Conservation (phyloP, 202 grass and related monocot genomes). For the Carex arenaria region DNA sequence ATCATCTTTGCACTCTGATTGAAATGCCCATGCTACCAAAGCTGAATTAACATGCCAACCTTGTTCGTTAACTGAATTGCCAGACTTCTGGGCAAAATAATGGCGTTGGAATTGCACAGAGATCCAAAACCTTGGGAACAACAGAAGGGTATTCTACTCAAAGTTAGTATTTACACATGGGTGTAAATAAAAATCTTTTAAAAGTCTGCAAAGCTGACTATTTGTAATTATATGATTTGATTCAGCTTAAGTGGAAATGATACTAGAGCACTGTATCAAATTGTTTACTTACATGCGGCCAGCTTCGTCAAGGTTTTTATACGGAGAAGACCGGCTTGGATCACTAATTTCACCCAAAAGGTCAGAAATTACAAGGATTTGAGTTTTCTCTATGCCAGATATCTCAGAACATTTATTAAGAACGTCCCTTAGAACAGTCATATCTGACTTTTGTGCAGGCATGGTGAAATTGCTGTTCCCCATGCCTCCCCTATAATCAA, state of each 20-base stretch:
- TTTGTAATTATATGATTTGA: background rate
- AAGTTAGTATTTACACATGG: background rate
- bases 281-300: slow-evolving; percentile 58
- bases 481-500: slow-evolving; percentile 32
- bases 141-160: slow-evolving; percentile 30
- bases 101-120: slow-evolving; percentile 65
- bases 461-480: slow-evolving; percentile 26
- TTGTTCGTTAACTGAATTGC: slow-evolving; percentile 34
- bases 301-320: slow-evolving; percentile 85
- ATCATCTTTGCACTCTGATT: slow-evolving; percentile 97
- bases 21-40: slow-evolving; percentile 82
- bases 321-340: slow-evolving; percentile 57
- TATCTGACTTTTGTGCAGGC: slow-evolving; percentile 38
- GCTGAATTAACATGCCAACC: slow-evolving; percentile 43
- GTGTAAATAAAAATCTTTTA: background rate
- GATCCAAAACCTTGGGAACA: slow-evolving; percentile 92
- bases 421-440: slow-evolving; percentile 35
- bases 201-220: background rate
- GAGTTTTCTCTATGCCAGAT: slow-evolving; percentile 43
- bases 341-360: slow-evolving; percentile 76
- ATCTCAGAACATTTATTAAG: slow-evolving; percentile 45
- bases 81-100: slow-evolving; percentile 35
- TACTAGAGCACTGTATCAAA: background rate
- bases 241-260: slow-evolving; percentile 13
- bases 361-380: slow-evolving; percentile 80